Evolutionary conservation across 1,284 basidiomycete genomes (phyloP).

Genomic region (Lentinula novae-zelandiae): DNA sequence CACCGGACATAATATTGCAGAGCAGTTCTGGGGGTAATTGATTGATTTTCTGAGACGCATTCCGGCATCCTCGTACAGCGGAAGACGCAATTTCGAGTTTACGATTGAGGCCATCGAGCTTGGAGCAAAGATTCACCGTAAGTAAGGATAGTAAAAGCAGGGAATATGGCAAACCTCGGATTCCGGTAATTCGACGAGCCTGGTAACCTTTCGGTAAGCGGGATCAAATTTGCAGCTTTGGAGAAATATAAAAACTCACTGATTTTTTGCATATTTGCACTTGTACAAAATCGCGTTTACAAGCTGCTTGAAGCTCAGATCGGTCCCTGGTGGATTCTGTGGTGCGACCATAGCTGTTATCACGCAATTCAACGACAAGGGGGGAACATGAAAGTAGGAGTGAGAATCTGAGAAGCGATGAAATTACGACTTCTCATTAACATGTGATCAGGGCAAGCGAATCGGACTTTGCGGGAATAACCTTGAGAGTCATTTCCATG

Average conservation of each 20-base stretch:
- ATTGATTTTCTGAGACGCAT: slow-evolving; percentile 16
- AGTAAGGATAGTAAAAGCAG: not conserved
- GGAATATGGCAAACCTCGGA: slow-evolving; percentile 1
- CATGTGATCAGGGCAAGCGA: slow-evolving; percentile 1
- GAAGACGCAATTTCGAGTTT: slow-evolving; percentile 16
- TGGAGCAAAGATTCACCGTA: not conserved
- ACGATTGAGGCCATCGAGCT: slow-evolving; percentile 16
- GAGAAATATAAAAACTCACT: slow-evolving; percentile 2
- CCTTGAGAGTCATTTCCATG: too few species aligned
- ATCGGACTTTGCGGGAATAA: not conserved
- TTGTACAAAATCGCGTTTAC: slow-evolving; percentile 13
- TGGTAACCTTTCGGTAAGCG: not conserved
- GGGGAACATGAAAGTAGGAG: not conserved
- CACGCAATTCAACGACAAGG: not conserved
- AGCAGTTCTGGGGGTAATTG: slow-evolving; percentile 17
- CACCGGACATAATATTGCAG: slow-evolving; percentile 9
- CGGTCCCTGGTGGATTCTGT: slow-evolving; percentile 2
- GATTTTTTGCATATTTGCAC: slow-evolving; percentile 9
- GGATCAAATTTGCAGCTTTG: not conserved
- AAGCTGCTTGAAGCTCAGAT: slow-evolving; percentile 12
- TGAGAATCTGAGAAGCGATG: not conserved
- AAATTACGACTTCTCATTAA: not conserved
- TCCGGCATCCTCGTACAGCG: slow-evolving; percentile 16
- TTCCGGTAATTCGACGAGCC: slow-evolving; percentile 5
- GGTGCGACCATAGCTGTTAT: not conserved